Evolutionary conservation across 495 filamentous ascomycete species (phyloP).

Genomic region (Neurospora sp.): DNA sequence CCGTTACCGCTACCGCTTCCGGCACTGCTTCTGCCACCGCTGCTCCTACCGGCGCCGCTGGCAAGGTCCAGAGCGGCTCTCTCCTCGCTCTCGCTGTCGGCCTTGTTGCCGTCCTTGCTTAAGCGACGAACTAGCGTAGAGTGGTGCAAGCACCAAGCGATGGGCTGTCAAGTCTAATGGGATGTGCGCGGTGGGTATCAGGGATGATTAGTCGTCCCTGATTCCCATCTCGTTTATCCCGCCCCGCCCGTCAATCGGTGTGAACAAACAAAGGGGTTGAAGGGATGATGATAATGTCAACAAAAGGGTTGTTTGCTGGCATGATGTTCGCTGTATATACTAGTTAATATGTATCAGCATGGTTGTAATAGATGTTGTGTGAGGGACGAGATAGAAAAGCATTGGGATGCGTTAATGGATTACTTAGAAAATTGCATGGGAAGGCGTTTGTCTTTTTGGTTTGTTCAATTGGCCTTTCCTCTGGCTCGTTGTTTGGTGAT

Average conservation of each 20-base stretch:
- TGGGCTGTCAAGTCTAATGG: background rate
- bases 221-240: background rate
- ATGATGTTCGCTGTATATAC: background rate
- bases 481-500: background rate
- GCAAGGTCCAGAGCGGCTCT: conserved; percentile 3
- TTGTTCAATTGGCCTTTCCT: background rate
- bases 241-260: background rate
- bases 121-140: background rate
- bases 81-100: conserved; percentile 9
- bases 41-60: conserved; percentile 3
- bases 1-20: background rate
- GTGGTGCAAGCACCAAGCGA: background rate
- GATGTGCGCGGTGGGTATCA: background rate
- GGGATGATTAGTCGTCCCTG: background rate
- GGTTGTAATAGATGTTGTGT: background rate
- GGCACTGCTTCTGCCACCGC: background rate
- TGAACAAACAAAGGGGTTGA: background rate
- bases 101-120: conserved; percentile 10
- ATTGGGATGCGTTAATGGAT: background rate
- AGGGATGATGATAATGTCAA: background rate
- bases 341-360: background rate
- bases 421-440: background rate
- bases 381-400: background rate
- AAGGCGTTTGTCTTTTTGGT: background rate
- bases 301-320: background rate